These are phyloP conservation scores for Draba incana DNA, from an alignment of 345 rosid species.

Conservation along the genomic window DNA sequence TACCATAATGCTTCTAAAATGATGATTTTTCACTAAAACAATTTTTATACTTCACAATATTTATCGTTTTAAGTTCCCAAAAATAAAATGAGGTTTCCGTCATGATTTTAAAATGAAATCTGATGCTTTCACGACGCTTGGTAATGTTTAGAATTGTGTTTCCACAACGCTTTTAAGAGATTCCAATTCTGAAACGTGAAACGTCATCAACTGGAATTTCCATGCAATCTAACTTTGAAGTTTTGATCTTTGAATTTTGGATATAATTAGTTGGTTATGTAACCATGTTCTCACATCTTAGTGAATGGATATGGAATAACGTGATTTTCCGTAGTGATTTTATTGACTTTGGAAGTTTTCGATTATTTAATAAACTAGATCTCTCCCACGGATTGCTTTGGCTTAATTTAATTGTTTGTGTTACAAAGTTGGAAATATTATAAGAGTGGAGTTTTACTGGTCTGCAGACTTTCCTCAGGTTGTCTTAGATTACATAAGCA, in stretches of 20 bases:
- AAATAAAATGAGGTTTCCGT: too few relatives aligned
- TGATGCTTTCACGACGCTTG: too few relatives aligned
- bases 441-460: constrained; percentile 5
- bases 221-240: too few relatives aligned
- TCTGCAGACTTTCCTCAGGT: constrained; percentile 36
- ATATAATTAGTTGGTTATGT: constrained; percentile 2
- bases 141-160: too few relatives aligned
- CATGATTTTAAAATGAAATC: too few relatives aligned
- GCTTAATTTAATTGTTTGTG: background rate
- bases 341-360: constrained; percentile 15
- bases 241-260: constrained; percentile 23
- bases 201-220: too few relatives aligned
- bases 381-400: background rate
- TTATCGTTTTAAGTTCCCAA: too few relatives aligned
- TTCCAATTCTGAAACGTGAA: too few relatives aligned
- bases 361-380: background rate
- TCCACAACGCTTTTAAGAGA: too few relatives aligned
- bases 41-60: too few relatives aligned
- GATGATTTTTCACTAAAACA: too few relatives aligned
- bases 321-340: background rate
- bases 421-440: constrained; percentile 12
- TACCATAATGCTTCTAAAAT: too few relatives aligned
- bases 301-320: background rate
- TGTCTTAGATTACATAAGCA: constrained; percentile 34
- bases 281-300: background rate